phyloP scores from a whole-genome alignment of 495 filamentous ascomycete species.

The Delitschia confertaspora region DNA sequence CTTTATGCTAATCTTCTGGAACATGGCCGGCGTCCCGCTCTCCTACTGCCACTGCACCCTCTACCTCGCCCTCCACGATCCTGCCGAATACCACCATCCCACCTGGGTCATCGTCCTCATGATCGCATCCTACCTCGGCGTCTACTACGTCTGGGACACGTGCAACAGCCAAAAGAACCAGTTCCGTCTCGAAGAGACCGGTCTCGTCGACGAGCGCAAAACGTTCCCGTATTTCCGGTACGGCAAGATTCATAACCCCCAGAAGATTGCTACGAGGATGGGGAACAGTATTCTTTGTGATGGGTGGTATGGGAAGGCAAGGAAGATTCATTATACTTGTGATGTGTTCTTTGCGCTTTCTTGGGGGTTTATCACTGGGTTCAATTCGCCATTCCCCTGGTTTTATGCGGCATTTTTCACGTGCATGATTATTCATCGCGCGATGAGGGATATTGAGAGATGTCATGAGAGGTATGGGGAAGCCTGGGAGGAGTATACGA shows the following conservation, averaged over 20 bases:
- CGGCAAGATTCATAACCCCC: slow-evolving; percentile 78
- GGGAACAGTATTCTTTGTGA: slow-evolving; percentile 79
- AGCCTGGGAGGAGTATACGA: slow-evolving; percentile 84
- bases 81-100: slow-evolving; percentile 73
- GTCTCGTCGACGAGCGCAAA: slow-evolving; percentile 60
- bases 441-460: slow-evolving; percentile 70
- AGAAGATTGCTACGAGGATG: slow-evolving; percentile 66
- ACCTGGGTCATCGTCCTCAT: slow-evolving; percentile 55
- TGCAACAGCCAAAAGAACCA: slow-evolving; percentile 92
- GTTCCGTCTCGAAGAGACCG: slow-evolving; percentile 74
- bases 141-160: slow-evolving; percentile 90
- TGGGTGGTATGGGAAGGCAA: slow-evolving; percentile 84
- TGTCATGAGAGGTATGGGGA: slow-evolving; percentile 87
- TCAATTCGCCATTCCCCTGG: slow-evolving; percentile 85
- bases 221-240: slow-evolving; percentile 93
- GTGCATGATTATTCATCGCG: slow-evolving; percentile 85
- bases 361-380: slow-evolving; percentile 59
- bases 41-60: slow-evolving; percentile 96
- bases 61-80: slow-evolving; percentile 83
- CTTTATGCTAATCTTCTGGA: slow-evolving; percentile 99
- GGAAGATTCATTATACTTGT: slow-evolving; percentile 93
- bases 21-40: slow-evolving; percentile 88
- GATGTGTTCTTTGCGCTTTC: slow-evolving; percentile 72
- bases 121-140: slow-evolving; percentile 65
- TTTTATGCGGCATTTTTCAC: slow-evolving; percentile 92